These are phyloP conservation scores for Tricholoma terreum DNA, from an alignment of 768 basidiomycete species.

Conservation along the genomic window DNA sequence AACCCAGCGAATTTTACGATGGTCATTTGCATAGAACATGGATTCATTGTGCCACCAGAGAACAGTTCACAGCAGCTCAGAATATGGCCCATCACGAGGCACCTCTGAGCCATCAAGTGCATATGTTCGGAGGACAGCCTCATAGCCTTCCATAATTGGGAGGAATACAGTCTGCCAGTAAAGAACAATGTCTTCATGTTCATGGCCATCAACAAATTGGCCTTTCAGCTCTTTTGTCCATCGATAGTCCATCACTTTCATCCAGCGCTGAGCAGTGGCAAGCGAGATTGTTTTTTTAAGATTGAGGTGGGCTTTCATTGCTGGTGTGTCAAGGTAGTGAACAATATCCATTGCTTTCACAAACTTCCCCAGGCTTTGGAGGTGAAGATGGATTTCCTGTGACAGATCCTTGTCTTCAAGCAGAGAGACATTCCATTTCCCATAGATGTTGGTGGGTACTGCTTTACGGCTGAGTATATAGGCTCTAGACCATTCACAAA, in stretches of 20 bases:
- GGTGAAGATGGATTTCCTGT: too few relatives aligned
- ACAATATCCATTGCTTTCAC: constrained; percentile 10
- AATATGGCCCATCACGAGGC: background rate
- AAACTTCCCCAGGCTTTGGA: background rate
- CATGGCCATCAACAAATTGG: constrained; percentile 35
- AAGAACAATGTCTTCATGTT: constrained; percentile 29
- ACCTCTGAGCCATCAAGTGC: constrained; percentile 5
- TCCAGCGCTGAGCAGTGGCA: constrained; percentile 29
- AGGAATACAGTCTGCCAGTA: constrained; percentile 26
- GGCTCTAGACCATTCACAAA: too few relatives aligned
- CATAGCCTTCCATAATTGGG: constrained; percentile 12
- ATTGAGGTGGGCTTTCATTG: background rate
- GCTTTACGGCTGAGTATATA: too few relatives aligned
- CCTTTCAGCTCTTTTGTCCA: constrained; percentile 23
- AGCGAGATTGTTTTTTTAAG: constrained; percentile 12
- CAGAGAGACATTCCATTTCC: too few relatives aligned
- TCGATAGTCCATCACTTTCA: constrained; percentile 25
- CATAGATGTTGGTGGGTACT: too few relatives aligned
- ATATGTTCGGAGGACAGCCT: constrained; percentile 7
- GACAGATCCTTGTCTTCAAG: too few relatives aligned
- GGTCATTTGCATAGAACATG: constrained; percentile 31
- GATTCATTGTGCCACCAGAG: constrained; percentile 28
- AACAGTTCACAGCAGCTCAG: constrained; percentile 7
- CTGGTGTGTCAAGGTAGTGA: constrained; percentile 1
- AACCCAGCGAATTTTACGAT: constrained; percentile 20